Conservation (phyloP, 2,329 filamentous ascomycete species). For the Colletotrichum melonis region DNA sequence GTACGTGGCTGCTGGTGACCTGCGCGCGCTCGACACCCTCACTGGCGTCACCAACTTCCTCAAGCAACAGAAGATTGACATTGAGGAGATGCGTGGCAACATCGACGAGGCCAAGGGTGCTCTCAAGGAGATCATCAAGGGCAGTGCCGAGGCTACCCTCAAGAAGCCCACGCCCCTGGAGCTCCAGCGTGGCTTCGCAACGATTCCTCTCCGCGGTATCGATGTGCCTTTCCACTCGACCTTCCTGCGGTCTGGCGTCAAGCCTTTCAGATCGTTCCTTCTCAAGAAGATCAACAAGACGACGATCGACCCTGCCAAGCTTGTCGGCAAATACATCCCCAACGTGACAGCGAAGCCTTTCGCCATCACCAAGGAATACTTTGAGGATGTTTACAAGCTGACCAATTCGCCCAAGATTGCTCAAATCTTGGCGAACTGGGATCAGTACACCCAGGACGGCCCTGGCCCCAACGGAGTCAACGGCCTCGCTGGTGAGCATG, state of each 20-base stretch:
- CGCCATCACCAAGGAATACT: slow-evolving; percentile 97
- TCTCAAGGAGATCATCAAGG: slow-evolving; percentile 89
- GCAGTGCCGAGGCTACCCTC: slow-evolving; percentile 87
- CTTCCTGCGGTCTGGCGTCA: slow-evolving; percentile 96
- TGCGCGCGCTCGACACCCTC: slow-evolving; percentile 77
- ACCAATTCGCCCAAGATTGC: slow-evolving; percentile 87
- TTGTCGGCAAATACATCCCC: slow-evolving; percentile 98
- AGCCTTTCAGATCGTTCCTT: slow-evolving; percentile 97
- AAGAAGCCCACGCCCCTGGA: slow-evolving; percentile 89
- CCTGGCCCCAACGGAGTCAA: slow-evolving; percentile 50
- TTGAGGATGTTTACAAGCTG: slow-evolving; percentile 96
- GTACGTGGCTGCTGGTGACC: slow-evolving; percentile 78
- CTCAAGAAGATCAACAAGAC: slow-evolving; percentile 99
- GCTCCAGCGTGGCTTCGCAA: slow-evolving; percentile 94
- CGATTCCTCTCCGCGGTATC: slow-evolving; percentile 95
- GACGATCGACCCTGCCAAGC: slow-evolving; percentile 94
- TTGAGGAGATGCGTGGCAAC: slow-evolving; percentile 89
- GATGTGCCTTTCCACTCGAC: slow-evolving; percentile 99
- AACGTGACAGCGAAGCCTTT: slow-evolving; percentile 98
- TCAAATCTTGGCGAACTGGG: slow-evolving; percentile 87
- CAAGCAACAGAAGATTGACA: slow-evolving; percentile 97
- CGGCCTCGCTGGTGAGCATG: slow-evolving; percentile 47
- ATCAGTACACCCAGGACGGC: slow-evolving; percentile 72
- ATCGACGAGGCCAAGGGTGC: slow-evolving; percentile 93
- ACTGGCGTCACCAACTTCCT: slow-evolving; percentile 92